Evolutionary conservation across 2,329 filamentous ascomycete genomes (phyloP), one percentile per base, ranked within the genome.

Genomic region (Immersiporthe knoxdaviesiana): DNA sequence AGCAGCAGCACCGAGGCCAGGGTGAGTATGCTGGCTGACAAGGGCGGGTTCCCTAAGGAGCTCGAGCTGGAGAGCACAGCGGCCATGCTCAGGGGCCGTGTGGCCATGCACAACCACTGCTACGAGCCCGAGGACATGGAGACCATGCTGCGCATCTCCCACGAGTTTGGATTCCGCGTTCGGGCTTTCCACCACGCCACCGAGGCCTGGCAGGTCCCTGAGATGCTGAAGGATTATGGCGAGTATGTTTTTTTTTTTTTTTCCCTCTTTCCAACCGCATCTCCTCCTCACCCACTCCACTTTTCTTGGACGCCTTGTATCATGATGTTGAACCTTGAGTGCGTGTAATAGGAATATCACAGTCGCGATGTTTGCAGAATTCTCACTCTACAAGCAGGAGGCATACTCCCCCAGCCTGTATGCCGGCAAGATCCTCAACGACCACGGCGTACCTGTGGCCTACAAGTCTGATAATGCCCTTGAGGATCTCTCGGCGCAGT

Each of bases 31-130:
- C 67, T 75, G 27, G 58, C 73, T 35, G 71, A 66, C 4, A 63
- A 68, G 64, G 69, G 74, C 50, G 72, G 68, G 10, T 77, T 76
- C 27, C 78, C 79, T 0, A 75, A 78, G 58, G 76, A 79, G 30
- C 66, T 83, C 18, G 78, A 82, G 69, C 76, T 81, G 21, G 81
- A 84, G 39, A 79, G 80, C 18, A 79, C 78, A 1, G 76, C 80
- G 32, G 80, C 75, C 6, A 77, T 83, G 69, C 73, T 84, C 37
- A 76, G 81, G 24, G 81, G 81, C 6, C 77, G 78, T 56, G 76
- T 83, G 21, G 77, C 78, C 21, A 75, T 83, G 68, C 81, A 84
- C 66, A 77, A 82, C 58, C 82, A 84, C 74, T 82, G 81, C 74
- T 84, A 84, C 67, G 78, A 82, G 66, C 75, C 79, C 0, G 77